Base-by-base conservation (phyloP, 2,329 filamentous ascomycete genomes). In the Colletotrichum sp. region DNA sequence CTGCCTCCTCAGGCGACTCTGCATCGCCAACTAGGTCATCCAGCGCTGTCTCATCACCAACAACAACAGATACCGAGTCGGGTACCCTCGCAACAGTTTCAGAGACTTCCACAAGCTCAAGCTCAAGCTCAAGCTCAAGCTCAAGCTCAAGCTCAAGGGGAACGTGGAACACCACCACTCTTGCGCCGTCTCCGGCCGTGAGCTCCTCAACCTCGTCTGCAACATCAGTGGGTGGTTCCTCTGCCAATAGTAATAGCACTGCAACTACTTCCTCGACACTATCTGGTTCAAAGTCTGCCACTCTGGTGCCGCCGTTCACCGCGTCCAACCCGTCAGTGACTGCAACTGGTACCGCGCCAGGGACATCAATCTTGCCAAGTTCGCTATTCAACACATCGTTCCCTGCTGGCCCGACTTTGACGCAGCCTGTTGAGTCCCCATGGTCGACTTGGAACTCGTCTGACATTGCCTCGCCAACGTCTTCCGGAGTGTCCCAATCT, bases 381-480 rank as follows among this genome's bases (percentile, higher is more conserved):
- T 64, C 15, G 18, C 32, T 12, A 6, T 18, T 28, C 43, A 28
- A 55, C 8, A 28, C 65, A 2, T n/a, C 12, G 32, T 48, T 26
- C 8, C n/a, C 61, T 3, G 21, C 5, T 7, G 26, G 34, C 16
- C 38, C 43, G 12, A 43, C 70, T 16, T 8, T 75, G 58, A 75
- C 73, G 6, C 70, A 65, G 26, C 70, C 73, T 9, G 70, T 75
- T 36, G 70, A 75, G 48, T 60, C 26, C 8, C 56, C 64, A 3
- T 73, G 62, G 70, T 28, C 69, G 13, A 72, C 73, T 7, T 72
- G 64, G 70, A 68, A 73, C 30, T 75, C 73, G 6, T 36, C 67
- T 6, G 16, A 9, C 9, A 61, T 24, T 9, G 60, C 18, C 9
- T 66, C 61, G 3, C 5, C 18, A 30, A 32, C 30, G 8, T 10